These are phyloP conservation scores for Xylaria sp. DNA, from an alignment of 2,329 filamentous ascomycete genomes.

Conservation along the genomic window DNA sequence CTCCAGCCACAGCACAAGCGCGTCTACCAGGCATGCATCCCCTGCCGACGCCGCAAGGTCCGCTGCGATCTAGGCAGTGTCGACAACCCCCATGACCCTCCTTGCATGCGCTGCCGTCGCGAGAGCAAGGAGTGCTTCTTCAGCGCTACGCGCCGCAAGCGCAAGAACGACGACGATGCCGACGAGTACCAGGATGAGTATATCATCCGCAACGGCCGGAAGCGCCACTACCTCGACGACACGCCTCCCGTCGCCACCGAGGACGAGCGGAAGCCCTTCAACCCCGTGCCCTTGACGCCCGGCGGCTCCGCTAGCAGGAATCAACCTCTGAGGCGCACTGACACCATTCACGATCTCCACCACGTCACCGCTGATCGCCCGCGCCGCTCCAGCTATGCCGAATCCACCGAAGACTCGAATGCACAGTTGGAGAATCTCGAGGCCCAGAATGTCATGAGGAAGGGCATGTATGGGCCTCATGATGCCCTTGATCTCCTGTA, in stretches of 20 bases:
- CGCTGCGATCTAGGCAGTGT: slow-evolving; percentile 76
- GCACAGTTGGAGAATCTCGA: slow-evolving; percentile 72
- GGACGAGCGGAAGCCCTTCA: slow-evolving; percentile 57
- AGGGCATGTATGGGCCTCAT: slow-evolving; percentile 87
- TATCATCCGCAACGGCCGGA: slow-evolving; percentile 77
- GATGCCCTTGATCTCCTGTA: slow-evolving; percentile 92
- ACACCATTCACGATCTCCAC: slow-evolving; percentile 51
- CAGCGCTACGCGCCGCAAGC: slow-evolving; percentile 91
- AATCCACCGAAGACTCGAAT: slow-evolving; percentile 64
- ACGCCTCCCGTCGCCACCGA: slow-evolving; percentile 58
- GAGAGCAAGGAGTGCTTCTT: slow-evolving; percentile 99
- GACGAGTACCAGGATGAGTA: slow-evolving; percentile 71
- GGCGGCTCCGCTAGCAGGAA: slow-evolving; percentile 73
- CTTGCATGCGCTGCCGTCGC: slow-evolving; percentile 90
- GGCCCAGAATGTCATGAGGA: slow-evolving; percentile 71
- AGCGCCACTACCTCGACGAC: slow-evolving; percentile 66
- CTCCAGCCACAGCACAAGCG: slow-evolving; percentile 62
- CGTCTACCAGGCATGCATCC: slow-evolving; percentile 72
- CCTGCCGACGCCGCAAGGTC: slow-evolving; percentile 70
- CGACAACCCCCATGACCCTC: slow-evolving; percentile 92
- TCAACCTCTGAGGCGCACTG: slow-evolving; percentile 73
- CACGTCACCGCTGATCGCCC: slow-evolving; percentile 44
- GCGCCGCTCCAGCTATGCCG: slow-evolving; percentile 46
- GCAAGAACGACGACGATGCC: slow-evolving; percentile 76
- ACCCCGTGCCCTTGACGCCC: slow-evolving; percentile 69